A percentile compares a stretch with the other conserved stretches of the same genome.
phyloP scores from a whole-genome alignment of 2,329 filamentous ascomycete genomes.

The Ophiostoma pallidulum region DNA sequence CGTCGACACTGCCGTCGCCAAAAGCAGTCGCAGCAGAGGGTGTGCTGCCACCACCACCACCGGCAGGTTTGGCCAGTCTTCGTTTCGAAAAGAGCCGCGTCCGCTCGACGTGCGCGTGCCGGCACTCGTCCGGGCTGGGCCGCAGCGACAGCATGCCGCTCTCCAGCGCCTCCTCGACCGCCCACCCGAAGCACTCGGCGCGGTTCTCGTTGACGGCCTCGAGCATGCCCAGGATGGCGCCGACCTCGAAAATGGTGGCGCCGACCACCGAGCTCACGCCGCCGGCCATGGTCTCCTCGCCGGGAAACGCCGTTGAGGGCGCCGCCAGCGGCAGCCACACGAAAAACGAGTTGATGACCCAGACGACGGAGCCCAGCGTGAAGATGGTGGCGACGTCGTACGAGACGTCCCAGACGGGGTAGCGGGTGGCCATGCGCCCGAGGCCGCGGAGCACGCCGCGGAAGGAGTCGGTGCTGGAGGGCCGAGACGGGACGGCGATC shows the following conservation, averaged over 20 bases:
- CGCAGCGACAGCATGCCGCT: constrained; percentile 17
- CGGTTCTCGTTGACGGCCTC: constrained; percentile 62
- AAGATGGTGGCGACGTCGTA: constrained; percentile 33
- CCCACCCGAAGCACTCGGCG: constrained; percentile 60
- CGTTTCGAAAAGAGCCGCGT: constrained; percentile 1
- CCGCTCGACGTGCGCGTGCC: constrained; percentile 9
- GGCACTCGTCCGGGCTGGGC: constrained; percentile 8
- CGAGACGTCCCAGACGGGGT: constrained; percentile 33
- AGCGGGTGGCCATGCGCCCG: constrained; percentile 28
- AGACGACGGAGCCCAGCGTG: constrained; percentile 37
- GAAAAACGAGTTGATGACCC: constrained; percentile 55
- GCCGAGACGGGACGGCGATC: too few relatives aligned
- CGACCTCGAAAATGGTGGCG: constrained; percentile 56
- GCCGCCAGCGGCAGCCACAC: constrained; percentile 48
- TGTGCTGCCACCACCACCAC: too few relatives aligned
- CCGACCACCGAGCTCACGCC: constrained; percentile 59
- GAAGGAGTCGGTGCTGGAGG: constrained; percentile 19
- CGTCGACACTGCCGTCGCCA: too few relatives aligned
- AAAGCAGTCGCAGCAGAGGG: too few relatives aligned
- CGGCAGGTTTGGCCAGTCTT: too few relatives aligned
- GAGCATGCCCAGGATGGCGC: constrained; percentile 52
- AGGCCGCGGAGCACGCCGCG: constrained; percentile 22
- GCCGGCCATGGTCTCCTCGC: constrained; percentile 43
- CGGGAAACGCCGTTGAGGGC: constrained; percentile 43
- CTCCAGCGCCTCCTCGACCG: constrained; percentile 42